Conservation (phyloP, 164 flowering plant species). For the Buxus sempervirens region DNA sequence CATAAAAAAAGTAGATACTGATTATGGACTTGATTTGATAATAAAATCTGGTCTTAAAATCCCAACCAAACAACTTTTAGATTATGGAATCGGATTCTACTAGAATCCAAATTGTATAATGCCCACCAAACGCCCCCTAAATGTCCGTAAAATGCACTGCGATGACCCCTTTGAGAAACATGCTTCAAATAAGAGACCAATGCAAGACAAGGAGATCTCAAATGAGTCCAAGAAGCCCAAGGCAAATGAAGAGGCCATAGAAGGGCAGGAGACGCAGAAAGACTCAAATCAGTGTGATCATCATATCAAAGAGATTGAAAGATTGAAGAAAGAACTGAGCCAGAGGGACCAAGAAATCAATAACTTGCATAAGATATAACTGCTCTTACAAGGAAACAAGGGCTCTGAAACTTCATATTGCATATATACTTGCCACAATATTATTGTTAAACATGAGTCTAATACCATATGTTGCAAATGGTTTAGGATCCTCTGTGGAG, state of each 20-base stretch:
- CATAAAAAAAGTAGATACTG: too few species aligned
- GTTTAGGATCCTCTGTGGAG: too few species aligned
- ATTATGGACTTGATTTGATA: background rate
- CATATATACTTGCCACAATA: background rate
- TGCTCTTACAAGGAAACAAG: constrained; percentile 38
- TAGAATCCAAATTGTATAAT: too few species aligned
- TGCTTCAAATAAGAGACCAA: constrained; percentile 33
- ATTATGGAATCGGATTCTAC: too few species aligned
- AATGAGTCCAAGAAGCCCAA: constrained; percentile 26
- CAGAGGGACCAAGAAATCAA: constrained; percentile 38
- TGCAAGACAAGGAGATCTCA: constrained; percentile 20
- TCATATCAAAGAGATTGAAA: constrained; percentile 42
- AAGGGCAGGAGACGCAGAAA: constrained; percentile 13
- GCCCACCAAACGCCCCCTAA: too few species aligned
- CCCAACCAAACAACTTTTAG: too few species aligned
- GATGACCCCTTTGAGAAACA: constrained; percentile 1
- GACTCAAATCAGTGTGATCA: background rate
- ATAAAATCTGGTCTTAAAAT: constrained; percentile 37
- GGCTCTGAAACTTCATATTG: constrained; percentile 14
- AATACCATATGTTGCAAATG: too few species aligned
- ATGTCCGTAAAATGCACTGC: constrained; percentile 37
- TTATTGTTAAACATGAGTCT: background rate
- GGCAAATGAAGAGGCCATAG: constrained; percentile 14
- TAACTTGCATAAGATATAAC: constrained; percentile 36
- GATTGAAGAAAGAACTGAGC: constrained; percentile 33